Base-by-base conservation (phyloP, 1,139 yeast species). In the Nakaseomyces delphensis region DNA sequence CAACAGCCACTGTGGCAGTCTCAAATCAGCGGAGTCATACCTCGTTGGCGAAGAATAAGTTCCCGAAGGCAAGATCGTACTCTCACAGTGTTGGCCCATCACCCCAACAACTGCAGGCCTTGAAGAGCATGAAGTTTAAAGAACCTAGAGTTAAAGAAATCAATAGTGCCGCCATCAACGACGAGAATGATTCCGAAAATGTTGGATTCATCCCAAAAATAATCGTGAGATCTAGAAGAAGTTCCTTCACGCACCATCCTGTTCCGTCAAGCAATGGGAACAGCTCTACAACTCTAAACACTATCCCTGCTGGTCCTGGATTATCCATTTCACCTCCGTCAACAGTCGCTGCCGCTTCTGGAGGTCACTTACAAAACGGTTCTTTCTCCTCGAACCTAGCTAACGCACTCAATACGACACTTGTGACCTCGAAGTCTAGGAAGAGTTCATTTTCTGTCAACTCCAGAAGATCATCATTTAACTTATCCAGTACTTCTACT, bases 121-220 rank as follows among this genome's bases (percentile, higher is more conserved):
- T 33, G 8, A 33, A 21, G 18, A 21, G 37, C n/a, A 33, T 33
- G 27, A 33, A 33, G 18, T 33, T 33, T 10, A 33, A 33, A 13
- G 30, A 24, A 15, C 24, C 35, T 10, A 27, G 20, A n/a, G 6
- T 27, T 11, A 25, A 16, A 15, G 30, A 23, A 3, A 9, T n/a
- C 15, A 23, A 15, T 15, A 14, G 30, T 11, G 14, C 23, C 19
- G 32, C 40, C 13, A 19, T 23, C 10, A 27, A 38, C 8, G 40
- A 38, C 27, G 37, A 33, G 9, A 33, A 20, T n/a, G 37, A 33
- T 8, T 9, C 14, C 25, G 40, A 38, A 38, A 55, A 58, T 39
- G 30, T 54, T 18, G 65, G 63, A 18, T 59, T 58, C 28, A 52
- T 60, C 27, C 66, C 64, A 38, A 61, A 58, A 43, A 59, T 62